Evolutionary conservation across 2,329 filamentous ascomycete species (phyloP).

Genomic region (Exophiala sideris): DNA sequence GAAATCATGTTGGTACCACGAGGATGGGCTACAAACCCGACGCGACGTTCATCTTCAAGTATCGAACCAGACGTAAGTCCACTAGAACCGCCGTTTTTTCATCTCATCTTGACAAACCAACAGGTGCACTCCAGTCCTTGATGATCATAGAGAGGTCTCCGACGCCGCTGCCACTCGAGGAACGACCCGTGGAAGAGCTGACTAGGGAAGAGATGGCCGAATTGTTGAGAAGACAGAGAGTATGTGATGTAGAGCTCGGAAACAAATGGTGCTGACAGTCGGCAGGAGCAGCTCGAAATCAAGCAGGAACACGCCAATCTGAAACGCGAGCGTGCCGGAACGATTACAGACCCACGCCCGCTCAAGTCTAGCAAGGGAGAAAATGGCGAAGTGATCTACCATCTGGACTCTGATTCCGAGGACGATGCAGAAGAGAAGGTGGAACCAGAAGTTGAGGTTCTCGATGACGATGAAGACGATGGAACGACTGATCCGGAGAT

Average conservation of each 20-base stretch:
- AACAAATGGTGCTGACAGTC: background rate
- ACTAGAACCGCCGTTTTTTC: background rate
- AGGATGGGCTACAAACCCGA: conserved; percentile 3
- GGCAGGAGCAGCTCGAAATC: background rate
- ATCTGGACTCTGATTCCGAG: conserved; percentile 15
- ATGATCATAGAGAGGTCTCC: conserved; percentile 31
- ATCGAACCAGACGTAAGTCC: conserved; percentile 27
- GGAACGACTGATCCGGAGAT: background rate
- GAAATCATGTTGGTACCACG: background rate
- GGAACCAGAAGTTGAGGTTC: background rate
- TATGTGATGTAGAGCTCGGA: conserved; percentile 1
- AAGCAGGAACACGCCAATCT: conserved; percentile 4
- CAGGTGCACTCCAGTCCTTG: conserved; percentile 33
- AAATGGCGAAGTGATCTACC: conserved; percentile 11
- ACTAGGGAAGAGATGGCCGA: conserved; percentile 28
- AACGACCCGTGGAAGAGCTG: conserved; percentile 26
- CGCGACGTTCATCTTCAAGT: conserved; percentile 31
- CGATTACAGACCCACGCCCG: background rate
- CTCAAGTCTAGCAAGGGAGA: conserved; percentile 13
- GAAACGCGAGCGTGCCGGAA: conserved; percentile 8
- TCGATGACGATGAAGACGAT: conserved; percentile 3
- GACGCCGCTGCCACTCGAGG: conserved; percentile 29
- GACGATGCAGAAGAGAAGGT: background rate
- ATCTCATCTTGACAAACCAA: conserved; percentile 3
- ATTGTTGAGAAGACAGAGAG: conserved; percentile 25